Conservation (phyloP, 1,284 basidiomycete genomes). For the Anthracocystis setariae region DNA sequence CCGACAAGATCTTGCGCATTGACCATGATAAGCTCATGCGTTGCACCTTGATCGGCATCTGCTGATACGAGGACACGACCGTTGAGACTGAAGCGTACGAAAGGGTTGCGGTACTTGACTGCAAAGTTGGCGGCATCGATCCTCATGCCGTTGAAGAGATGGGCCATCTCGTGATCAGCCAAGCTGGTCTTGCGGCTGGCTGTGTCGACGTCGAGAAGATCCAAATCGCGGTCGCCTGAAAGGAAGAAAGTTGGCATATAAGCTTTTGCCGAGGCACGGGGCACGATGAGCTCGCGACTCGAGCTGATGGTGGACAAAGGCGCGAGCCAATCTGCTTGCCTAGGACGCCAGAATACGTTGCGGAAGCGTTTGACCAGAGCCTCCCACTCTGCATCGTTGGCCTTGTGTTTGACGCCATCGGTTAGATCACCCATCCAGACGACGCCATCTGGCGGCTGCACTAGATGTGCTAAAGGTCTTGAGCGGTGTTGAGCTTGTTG, state of each 20-base stretch:
- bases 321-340: conserved; percentile 36
- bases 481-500: conserved; percentile 3
- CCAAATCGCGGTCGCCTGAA: conserved; percentile 60
- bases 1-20: conserved; percentile 57
- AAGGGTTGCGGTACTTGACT: conserved; percentile 25
- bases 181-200: too few relatives aligned
- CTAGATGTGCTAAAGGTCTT: conserved; percentile 4
- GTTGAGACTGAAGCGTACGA: conserved; percentile 30
- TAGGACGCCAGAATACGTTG: conserved; percentile 33
- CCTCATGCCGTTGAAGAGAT: conserved; percentile 27
- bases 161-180: conserved; percentile 30
- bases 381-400: conserved; percentile 20
- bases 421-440: conserved; percentile 56
- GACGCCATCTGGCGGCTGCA: conserved; percentile 40
- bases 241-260: conserved; percentile 46
- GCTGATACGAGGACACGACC: conserved; percentile 48
- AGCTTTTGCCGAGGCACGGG: conserved; percentile 17
- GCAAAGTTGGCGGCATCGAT: conserved; percentile 35
- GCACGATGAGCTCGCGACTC: conserved; percentile 24
- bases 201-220: conserved; percentile 50
- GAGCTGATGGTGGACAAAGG: conserved; percentile 15
- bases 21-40: conserved; percentile 57
- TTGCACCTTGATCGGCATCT: conserved; percentile 20
- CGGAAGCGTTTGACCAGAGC: conserved; percentile 34
- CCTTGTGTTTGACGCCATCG: conserved; percentile 42